Conservation (phyloP, 495 filamentous ascomycete species). For the Penicillium longicatenatum region DNA sequence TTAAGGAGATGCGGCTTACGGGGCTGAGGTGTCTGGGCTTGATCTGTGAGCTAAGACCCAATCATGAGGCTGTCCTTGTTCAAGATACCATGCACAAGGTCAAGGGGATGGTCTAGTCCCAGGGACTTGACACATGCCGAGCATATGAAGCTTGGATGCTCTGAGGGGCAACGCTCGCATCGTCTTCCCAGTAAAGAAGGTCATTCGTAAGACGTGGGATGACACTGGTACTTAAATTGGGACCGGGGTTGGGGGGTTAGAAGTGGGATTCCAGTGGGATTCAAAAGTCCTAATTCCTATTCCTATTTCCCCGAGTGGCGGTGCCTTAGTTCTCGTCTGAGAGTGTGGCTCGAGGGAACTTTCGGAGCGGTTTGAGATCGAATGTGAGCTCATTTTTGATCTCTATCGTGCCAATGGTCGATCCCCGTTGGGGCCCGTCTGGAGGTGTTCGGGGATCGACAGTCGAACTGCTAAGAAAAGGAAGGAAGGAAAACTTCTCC, state of each 20-base stretch:
- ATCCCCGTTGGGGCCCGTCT: background rate
- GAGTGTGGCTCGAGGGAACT: background rate
- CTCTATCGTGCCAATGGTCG: background rate
- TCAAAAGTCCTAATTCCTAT: too few species aligned
- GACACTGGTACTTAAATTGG: too few species aligned
- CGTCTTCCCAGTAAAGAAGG: background rate
- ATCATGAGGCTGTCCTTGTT: background rate
- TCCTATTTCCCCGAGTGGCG: background rate
- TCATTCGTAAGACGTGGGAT: background rate
- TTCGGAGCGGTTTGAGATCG: background rate
- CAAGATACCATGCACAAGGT: background rate
- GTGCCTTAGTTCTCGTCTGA: background rate
- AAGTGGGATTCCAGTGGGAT: background rate
- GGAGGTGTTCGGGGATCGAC: background rate
- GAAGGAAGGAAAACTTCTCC: background rate
- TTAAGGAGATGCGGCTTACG: constrained; percentile 4
- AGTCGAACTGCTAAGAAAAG: background rate
- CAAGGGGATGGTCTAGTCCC: background rate
- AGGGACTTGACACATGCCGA: background rate
- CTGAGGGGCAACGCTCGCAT: too few species aligned
- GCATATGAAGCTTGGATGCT: background rate
- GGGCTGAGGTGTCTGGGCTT: background rate
- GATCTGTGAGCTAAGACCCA: background rate
- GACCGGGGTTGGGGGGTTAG: too few species aligned
- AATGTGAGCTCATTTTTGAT: constrained; percentile 1